These are phyloP conservation scores for Boletus tylopilopsis DNA, from an alignment of 768 basidiomycete genomes.

Conservation along the genomic window DNA sequence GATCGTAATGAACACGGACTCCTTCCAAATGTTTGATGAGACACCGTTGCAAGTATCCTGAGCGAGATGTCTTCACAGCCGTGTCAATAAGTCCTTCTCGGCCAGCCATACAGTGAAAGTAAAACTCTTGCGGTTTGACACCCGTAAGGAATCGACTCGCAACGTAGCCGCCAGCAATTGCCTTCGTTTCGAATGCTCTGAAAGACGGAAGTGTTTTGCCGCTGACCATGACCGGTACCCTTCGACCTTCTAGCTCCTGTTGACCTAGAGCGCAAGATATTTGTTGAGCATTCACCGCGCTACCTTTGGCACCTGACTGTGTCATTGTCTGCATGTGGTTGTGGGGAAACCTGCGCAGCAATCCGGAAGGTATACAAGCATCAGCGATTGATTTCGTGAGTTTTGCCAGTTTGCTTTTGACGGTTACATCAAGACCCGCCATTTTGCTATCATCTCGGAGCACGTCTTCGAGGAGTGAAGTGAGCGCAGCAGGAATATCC, in stretches of 20 bases:
- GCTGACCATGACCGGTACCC: conserved; percentile 98
- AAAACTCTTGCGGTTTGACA: conserved; percentile 97
- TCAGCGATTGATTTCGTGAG: conserved; percentile 91
- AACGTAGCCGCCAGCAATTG: conserved; percentile 97
- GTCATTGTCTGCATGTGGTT: conserved; percentile 99
- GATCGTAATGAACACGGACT: conserved; percentile 94
- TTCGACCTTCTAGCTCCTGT: conserved; percentile 96
- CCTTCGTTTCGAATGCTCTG: conserved; percentile 95
- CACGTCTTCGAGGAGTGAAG: conserved; percentile 80
- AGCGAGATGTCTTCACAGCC: conserved; percentile 97
- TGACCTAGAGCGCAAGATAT: conserved; percentile 98
- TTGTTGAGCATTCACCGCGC: conserved; percentile 94
- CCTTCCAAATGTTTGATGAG: conserved; percentile 98
- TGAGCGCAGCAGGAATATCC: conserved; percentile 56
- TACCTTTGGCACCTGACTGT: conserved; percentile 95
- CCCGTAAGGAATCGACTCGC: conserved; percentile 98
- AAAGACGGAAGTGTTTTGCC: conserved; percentile 98
- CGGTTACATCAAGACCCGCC: conserved; percentile 92
- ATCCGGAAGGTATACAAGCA: conserved; percentile 77
- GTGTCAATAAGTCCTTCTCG: conserved; percentile 99
- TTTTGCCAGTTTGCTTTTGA: conserved; percentile 80
- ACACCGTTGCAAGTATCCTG: conserved; percentile 96
- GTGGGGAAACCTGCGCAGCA: conserved; percentile 91
- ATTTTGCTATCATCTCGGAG: conserved; percentile 95
- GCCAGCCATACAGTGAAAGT: conserved; percentile 99